phyloP scores from a whole-genome alignment of 306 rosid species.

The Cicer cuneatum region DNA sequence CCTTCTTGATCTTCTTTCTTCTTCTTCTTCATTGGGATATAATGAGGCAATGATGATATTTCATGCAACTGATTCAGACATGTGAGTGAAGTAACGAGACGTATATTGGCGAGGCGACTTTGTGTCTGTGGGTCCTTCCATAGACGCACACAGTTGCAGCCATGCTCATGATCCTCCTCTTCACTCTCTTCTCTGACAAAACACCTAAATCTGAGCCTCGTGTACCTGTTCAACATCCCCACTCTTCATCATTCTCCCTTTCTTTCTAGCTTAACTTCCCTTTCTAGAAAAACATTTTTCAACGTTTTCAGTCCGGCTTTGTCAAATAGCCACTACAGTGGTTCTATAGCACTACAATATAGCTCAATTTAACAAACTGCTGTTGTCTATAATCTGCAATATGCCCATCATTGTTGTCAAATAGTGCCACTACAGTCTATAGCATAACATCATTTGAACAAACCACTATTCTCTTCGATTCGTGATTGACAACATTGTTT shows the following conservation, averaged over 20 bases:
- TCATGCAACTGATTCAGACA: not conserved
- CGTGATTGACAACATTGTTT: not conserved
- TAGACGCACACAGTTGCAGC: not conserved
- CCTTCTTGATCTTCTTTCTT: not conserved
- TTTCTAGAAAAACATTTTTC: not conserved
- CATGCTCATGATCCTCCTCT: not conserved
- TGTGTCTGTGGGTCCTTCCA: not conserved
- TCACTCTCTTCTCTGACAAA: conserved; percentile 7
- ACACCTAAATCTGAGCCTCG: conserved; percentile 28
- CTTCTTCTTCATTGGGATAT: conserved; percentile 19
- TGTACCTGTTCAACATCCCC: not conserved
- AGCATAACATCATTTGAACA: not conserved
- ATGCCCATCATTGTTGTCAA: not conserved
- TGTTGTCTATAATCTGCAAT: not conserved
- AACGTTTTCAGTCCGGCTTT: not conserved
- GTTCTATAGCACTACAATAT: not conserved
- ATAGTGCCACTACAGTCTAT: not conserved
- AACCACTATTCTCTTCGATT: not conserved
- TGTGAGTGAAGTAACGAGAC: not conserved
- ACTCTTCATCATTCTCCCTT: not conserved
- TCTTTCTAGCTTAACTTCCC: not conserved
- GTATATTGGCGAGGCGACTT: conserved; percentile 4
- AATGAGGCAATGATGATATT: conserved; percentile 24
- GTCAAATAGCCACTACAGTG: not conserved
- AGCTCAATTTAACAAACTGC: not conserved